These are phyloP conservation scores for Diaporthe citriasiana DNA, from an alignment of 2,329 filamentous ascomycete species.

Conservation along the genomic window DNA sequence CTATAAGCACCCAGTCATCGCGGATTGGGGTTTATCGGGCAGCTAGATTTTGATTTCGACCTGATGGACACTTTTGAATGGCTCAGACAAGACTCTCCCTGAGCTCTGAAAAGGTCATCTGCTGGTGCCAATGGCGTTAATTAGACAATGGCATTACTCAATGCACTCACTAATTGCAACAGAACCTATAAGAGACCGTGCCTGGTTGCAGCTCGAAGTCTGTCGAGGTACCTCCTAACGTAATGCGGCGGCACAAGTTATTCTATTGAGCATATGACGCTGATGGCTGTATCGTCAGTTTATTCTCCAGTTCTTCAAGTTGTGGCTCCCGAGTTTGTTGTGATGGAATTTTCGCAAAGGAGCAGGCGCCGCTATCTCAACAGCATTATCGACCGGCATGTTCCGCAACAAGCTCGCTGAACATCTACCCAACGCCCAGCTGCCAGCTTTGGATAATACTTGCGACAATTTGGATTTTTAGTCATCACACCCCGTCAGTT, in stretches of 20 bases:
- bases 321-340: background rate
- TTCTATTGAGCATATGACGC: background rate
- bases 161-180: no score
- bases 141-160: no score
- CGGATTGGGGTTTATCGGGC: background rate
- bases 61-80: background rate
- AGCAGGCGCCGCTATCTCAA: background rate
- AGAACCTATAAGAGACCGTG: no score
- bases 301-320: background rate
- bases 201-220: no score
- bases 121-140: background rate
- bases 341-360: background rate
- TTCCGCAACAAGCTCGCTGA: background rate
- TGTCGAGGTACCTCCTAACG: no score
- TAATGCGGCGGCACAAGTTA: background rate
- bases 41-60: background rate
- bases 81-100: background rate
- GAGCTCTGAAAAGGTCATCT: background rate
- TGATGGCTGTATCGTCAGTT: no score
- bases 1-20: background rate
- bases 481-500: background rate
- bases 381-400: background rate
- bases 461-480: background rate
- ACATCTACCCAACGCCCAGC: background rate
- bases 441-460: background rate